Base-by-base conservation (phyloP, 768 basidiomycete genomes). In the Boletellus ananiceps region DNA sequence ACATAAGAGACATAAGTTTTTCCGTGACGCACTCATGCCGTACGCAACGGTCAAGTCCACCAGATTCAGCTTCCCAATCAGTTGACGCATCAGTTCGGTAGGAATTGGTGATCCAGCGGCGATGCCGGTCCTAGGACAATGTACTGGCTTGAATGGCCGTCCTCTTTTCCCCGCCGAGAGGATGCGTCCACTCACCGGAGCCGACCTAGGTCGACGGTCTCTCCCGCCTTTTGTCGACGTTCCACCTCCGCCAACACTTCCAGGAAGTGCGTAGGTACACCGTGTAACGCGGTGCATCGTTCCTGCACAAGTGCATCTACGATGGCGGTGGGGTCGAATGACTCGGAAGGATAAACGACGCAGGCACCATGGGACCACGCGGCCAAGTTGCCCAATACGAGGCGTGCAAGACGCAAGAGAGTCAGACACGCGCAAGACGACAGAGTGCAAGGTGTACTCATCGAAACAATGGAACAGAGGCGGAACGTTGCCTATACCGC, bases 391-490 rank as follows among this genome's bases (percentile, higher is more conserved):
- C 88, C 88, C 59, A 88, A 64, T n/a, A 90, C 80, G 29, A 89
- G 81, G 58, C 87, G 84, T 88, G 59, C 65, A 58, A 49, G 46
- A 34, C 31, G 13, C 19, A 36, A 41, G 40, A 21, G 29, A 21
- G 56, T 60, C 51, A 59, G 54, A 60, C 40, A 35, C 42, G 7
- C 0, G 5, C 47, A n/a, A 8, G 29, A 27, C 31, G 13, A 51
- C 16, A 58, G 19, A 19, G 35, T 12, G 23, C 35, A 46, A n/a
- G 29, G 19, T 23, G 25, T 31, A 87, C 87, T 84, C 69, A 88
- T 89, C 89, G 78, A 91, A 91, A 62, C 89, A 92, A 63, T 93
- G 89, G 63, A 91, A 93, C 2, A 91, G 67, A 0, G 89, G 89
- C 2, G 89, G 89, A 1, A 82, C 82, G 54, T 92, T 91, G 74